Conservation (phyloP, 2,329 filamentous ascomycete genomes). For the Phaeosphaeria sp. region DNA sequence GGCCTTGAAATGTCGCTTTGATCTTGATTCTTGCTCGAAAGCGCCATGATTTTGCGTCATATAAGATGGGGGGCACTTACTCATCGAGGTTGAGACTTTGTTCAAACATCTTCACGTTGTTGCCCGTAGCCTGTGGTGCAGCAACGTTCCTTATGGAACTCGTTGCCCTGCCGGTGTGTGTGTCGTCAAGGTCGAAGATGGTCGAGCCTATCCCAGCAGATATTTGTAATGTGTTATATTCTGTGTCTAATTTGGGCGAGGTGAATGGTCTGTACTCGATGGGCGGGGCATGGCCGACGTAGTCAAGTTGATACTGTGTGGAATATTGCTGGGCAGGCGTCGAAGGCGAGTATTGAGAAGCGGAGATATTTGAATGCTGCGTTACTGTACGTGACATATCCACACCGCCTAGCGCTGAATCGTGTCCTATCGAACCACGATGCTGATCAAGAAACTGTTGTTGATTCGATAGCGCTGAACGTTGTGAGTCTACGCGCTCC, state of each 20-base stretch:
- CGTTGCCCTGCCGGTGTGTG: too few species aligned
- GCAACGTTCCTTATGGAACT: too few species aligned
- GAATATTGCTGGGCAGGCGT: neutral
- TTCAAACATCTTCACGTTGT: neutral
- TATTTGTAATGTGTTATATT: neutral
- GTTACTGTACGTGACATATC: slow-evolving; percentile 13
- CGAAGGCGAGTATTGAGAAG: neutral
- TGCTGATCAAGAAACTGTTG: neutral
- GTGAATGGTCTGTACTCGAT: neutral
- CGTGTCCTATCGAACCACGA: slow-evolving; percentile 4
- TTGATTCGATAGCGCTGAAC: slow-evolving; percentile 9
- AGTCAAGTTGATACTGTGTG: neutral
- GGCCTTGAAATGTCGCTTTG: too few species aligned
- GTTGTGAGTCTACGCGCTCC: slow-evolving; percentile 22
- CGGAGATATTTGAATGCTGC: slow-evolving; percentile 7
- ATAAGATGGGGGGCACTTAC: neutral
- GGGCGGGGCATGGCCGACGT: neutral
- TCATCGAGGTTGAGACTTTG: neutral
- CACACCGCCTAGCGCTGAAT: neutral
- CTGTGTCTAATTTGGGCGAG: neutral
- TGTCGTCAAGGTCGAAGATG: too few species aligned
- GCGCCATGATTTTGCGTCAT: neutral
- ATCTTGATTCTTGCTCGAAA: neutral
- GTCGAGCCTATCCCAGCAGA: neutral
- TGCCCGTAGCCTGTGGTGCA: neutral